Percentiles rank a stretch among this genome's conserved stretches.
Conservation (phyloP, 1,139 yeast species). For the Zygoascus meyerae region DNA sequence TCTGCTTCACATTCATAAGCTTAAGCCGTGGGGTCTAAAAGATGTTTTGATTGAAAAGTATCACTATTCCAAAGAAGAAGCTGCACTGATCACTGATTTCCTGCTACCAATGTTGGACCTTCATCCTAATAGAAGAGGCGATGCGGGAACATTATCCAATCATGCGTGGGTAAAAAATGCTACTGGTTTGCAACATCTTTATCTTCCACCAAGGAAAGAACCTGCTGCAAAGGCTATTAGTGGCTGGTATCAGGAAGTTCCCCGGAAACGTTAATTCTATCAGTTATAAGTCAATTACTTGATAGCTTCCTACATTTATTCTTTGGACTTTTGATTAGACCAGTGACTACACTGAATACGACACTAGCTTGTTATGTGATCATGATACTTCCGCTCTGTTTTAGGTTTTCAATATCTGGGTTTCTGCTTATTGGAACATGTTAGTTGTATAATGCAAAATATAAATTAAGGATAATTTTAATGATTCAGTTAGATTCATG, state of each 20-base stretch:
- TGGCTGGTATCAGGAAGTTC: slow-evolving; percentile 56
- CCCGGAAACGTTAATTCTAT: slow-evolving; percentile 13
- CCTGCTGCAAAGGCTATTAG: slow-evolving; percentile 65
- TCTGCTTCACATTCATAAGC: slow-evolving; percentile 52
- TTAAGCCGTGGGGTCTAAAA: slow-evolving; percentile 63
- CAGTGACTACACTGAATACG: not conserved
- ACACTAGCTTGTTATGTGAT: not conserved
- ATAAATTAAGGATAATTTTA: not conserved
- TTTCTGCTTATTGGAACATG: no score
- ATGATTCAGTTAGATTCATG: not conserved
- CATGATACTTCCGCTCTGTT: not conserved
- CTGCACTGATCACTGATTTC: slow-evolving; percentile 55
- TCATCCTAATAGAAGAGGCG: slow-evolving; percentile 67
- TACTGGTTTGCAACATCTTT: slow-evolving; percentile 50
- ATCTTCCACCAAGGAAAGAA: slow-evolving; percentile 50
- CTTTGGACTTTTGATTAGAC: not conserved
- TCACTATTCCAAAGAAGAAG: slow-evolving; percentile 50
- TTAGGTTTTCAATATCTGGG: no score
- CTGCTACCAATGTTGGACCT: slow-evolving; percentile 66
- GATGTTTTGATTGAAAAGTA: slow-evolving; percentile 71
- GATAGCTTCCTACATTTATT: no score
- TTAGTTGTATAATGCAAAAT: not conserved
- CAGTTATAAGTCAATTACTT: no score
- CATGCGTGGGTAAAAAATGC: slow-evolving; percentile 74
- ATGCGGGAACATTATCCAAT: slow-evolving; percentile 73